Evolutionary conservation across 441 rosid genomes (phyloP).

Genomic region (Adansonia rubrostipa): DNA sequence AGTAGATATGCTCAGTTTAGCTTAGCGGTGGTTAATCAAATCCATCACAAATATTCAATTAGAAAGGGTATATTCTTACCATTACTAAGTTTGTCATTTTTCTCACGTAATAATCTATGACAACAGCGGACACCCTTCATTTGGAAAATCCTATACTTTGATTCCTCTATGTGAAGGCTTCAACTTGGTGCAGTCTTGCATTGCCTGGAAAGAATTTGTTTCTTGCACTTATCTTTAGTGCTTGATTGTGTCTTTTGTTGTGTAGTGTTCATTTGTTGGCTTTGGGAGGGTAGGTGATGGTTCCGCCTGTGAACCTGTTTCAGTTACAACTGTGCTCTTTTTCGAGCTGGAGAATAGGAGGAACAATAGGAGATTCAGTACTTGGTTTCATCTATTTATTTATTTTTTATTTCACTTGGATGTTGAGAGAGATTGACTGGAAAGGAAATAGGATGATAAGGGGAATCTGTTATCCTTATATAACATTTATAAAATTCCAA

Average conservation of each 20-base stretch:
- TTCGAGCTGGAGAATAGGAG: neutral
- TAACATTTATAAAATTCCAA: neutral
- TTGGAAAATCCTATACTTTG: neutral
- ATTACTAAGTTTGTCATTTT: neutral
- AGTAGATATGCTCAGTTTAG: constrained; percentile 92
- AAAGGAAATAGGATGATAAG: neutral
- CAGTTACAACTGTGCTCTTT: neutral
- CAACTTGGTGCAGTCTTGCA: neutral
- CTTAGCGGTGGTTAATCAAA: constrained; percentile 82
- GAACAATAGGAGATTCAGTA: constrained; percentile 2
- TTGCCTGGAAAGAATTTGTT: neutral
- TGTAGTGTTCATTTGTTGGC: constrained; percentile 10
- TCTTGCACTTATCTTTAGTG: neutral
- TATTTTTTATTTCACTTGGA: neutral
- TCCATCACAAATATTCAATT: constrained; percentile 62
- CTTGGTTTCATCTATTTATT: neutral
- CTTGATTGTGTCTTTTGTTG: constrained; percentile 1
- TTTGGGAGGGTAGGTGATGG: neutral
- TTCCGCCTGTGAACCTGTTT: neutral
- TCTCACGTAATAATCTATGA: neutral
- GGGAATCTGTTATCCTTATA: neutral
- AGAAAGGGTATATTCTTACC: constrained; percentile 66
- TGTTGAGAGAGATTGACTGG: neutral
- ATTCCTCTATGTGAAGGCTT: neutral
- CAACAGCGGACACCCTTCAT: neutral